A percentile compares a stretch with the other conserved stretches of the same genome.
These are phyloP conservation scores for Fusarium euwallaceae DNA, from an alignment of 2,329 filamentous ascomycete species.

Conservation along the genomic window DNA sequence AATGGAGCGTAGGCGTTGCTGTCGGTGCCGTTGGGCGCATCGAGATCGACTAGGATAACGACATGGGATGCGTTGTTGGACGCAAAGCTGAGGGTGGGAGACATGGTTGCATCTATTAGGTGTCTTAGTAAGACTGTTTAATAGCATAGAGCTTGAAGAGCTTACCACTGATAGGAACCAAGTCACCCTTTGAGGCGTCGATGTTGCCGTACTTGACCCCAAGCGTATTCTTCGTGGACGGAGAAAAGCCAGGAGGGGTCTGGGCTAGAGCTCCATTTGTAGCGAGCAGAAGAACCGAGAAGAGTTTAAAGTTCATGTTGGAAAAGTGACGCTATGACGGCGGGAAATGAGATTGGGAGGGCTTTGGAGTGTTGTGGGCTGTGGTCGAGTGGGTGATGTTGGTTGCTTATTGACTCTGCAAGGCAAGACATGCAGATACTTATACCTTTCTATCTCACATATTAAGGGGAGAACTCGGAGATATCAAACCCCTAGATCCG, in stretches of 20 bases:
- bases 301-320: background rate
- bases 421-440: background rate
- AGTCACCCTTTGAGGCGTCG: background rate
- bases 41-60: conserved; percentile 13
- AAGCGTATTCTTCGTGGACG: conserved; percentile 1
- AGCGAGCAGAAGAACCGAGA: background rate
- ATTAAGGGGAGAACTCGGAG: background rate
- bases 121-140: no score
- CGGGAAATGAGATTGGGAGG: no score
- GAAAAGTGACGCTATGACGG: no score
- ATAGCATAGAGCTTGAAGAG: no score
- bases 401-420: background rate
- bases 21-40: conserved; percentile 12
- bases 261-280: background rate
- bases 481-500: background rate
- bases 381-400: background rate
- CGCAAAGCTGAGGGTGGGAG: background rate
- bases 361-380: background rate
- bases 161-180: background rate
- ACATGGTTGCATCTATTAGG: background rate
- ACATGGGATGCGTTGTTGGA: conserved; percentile 11
- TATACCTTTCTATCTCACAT: background rate
- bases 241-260: conserved; percentile 6
- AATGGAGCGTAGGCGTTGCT: conserved; percentile 4
- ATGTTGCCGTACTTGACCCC: background rate